Percentiles rank a stretch among this genome's conserved stretches.
Conservation (phyloP, 2,329 filamentous ascomycete species). For the Botrytis tulipae region DNA sequence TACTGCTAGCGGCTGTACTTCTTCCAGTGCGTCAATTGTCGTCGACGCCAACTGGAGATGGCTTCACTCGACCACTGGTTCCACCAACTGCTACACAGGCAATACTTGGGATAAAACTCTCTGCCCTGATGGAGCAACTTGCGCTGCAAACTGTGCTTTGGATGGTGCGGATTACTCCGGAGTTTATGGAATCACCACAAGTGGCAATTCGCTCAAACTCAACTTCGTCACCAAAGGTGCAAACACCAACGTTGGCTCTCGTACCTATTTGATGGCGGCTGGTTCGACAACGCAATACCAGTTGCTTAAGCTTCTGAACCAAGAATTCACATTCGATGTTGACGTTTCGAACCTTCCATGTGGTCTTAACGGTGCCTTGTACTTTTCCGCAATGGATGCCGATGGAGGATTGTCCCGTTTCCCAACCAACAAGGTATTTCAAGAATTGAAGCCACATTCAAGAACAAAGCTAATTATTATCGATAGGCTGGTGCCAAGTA, state of each 20-base stretch:
- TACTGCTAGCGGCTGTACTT: constrained; percentile 48
- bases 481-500: constrained; percentile 50
- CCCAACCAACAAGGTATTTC: constrained; percentile 45
- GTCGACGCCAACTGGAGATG: constrained; percentile 60
- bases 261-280: constrained; percentile 64
- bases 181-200: constrained; percentile 56
- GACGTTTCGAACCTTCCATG: constrained; percentile 68
- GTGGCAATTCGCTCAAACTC: constrained; percentile 52
- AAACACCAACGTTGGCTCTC: constrained; percentile 50
- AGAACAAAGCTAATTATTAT: neutral
- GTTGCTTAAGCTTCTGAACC: constrained; percentile 62
- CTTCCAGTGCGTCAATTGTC: constrained; percentile 48
- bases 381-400: constrained; percentile 62
- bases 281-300: constrained; percentile 57
- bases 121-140: constrained; percentile 46
- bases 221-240: constrained; percentile 55
- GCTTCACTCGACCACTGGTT: constrained; percentile 49
- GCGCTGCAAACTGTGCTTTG: constrained; percentile 51
- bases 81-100: constrained; percentile 44
- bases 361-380: constrained; percentile 70
- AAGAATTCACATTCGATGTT: constrained; percentile 73
- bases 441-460: neutral
- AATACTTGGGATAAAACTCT: constrained; percentile 45
- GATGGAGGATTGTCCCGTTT: constrained; percentile 58
- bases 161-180: constrained; percentile 53